Evolutionary conservation across 352 stramenopile species (phyloP), one percentile per base, ranked within the genome.

Genomic region (Phytophthora megakarya): DNA sequence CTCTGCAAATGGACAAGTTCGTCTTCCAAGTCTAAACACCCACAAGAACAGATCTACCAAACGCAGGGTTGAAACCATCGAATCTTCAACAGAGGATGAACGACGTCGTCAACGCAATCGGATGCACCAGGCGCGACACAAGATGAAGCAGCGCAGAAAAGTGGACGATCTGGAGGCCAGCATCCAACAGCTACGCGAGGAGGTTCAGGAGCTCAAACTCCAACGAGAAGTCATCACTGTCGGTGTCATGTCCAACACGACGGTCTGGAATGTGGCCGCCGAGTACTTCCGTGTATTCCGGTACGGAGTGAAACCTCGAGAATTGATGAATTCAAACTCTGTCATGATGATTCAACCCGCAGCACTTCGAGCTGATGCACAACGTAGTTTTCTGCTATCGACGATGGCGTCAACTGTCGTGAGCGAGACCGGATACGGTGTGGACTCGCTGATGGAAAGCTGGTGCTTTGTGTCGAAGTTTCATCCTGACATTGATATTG

Each of bases 231-330:
- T 40, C 22, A 3, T 53, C 7, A 42, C 32, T 10, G 33, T 22
- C 8, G 42, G 56, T 13, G 26, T 50, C 15, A 45, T 58, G 40
- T 52, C 42, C 42, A 51, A 28, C 26, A 39, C 43, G n/a, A 67
- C 60, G 33, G 30, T 62, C 18, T 67, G 60, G 60, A 61, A 61
- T 18, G 50, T 67, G 1, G 50, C 26, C 13, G 50, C 50, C 13
- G 50, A 55, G 43, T 61, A 62, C 23, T 45, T 67, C 43, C 50
- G 50, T 12, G 11, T 67, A 13, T 67, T 67, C 11, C 58, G 58
- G 23, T 55, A 55, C 40, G 58, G 58, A 5, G 48, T 61, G 1
- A 12, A 23, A 28, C 8, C 32, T 12, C 22, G 45, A 15, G 21
- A 10, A 9, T 19, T 33, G 19, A 2, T 5, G n/a, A 44, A 18